A percentile compares a stretch with the other conserved stretches of the same genome.
phyloP scores from a whole-genome alignment of 768 basidiomycete species.

The Infundibulicybe gibba region DNA sequence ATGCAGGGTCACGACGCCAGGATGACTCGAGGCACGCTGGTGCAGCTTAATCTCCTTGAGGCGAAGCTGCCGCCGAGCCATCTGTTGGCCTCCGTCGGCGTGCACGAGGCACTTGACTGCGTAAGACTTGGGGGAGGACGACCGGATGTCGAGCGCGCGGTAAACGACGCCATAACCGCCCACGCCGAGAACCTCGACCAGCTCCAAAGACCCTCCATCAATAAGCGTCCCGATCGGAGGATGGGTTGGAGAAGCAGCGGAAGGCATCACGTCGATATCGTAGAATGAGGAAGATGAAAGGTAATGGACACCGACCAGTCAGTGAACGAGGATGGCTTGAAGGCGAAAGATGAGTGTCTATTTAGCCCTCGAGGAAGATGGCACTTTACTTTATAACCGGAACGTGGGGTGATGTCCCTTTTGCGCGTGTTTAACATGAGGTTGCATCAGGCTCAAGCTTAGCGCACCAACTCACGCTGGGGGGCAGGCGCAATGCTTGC shows the following conservation, averaged over 20 bases:
- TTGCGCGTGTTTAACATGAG: too few species aligned
- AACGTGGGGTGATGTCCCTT: too few species aligned
- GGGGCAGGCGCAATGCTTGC: too few species aligned
- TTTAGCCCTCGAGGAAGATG: constrained; percentile 60
- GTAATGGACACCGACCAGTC: constrained; percentile 41
- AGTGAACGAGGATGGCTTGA: too few species aligned
- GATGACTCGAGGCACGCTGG: constrained; percentile 68
- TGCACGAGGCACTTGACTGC: constrained; percentile 91
- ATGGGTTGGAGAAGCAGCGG: constrained; percentile 19
- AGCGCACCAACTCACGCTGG: too few species aligned
- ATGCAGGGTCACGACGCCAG: constrained; percentile 84
- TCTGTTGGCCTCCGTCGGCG: constrained; percentile 34
- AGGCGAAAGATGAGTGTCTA: too few species aligned
- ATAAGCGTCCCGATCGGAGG: constrained; percentile 75
- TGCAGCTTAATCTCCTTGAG: constrained; percentile 86
- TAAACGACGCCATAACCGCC: constrained; percentile 97
- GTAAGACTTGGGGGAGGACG: constrained; percentile 52
- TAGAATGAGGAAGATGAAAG: constrained; percentile 27
- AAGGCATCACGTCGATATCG: too few species aligned
- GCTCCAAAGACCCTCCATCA: constrained; percentile 78
- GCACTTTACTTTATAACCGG: constrained; percentile 34
- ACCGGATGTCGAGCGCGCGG: constrained; percentile 66
- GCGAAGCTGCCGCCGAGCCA: constrained; percentile 72
- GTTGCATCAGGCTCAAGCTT: too few species aligned
- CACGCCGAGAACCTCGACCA: constrained; percentile 83